Base-by-base conservation (phyloP, 768 basidiomycete genomes). In the Termitomyces eurrhizus region DNA sequence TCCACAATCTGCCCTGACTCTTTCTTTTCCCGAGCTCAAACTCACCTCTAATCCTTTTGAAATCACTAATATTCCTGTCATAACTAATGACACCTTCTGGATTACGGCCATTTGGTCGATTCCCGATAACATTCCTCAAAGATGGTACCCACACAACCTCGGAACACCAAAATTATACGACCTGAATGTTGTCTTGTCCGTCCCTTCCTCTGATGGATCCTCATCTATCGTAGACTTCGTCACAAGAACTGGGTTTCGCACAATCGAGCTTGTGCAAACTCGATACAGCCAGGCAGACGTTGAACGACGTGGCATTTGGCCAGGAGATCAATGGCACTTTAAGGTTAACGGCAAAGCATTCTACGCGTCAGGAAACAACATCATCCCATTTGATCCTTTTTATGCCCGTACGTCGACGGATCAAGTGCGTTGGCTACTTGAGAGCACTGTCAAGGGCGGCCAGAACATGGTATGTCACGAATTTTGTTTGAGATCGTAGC, bases 251-350 rank as follows among this genome's bases (percentile, higher is more conserved):
- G 83, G 84, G 8, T 86, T 86, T 72, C 80, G 84, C n/a, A 85
- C 84, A 3, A 78, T 86, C 52, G 73, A 80, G 52, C 77, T 85
- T 36, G 74, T 78, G 32, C 83, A 85, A 68, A 67, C 74, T 8
- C 71, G 79, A 2, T 84, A 84, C 62, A 69, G 77, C 8, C 69
- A 77, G 52, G 69, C 73, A 35, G 82, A 84, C 35, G 64, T 84
- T 21, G 67, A 66, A 3, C 64, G 68, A 36, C 75, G 80, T 4
- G 82, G 83, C 1, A 83, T 85, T 58, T 84, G 78, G 0, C 83
- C 84, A 1, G 83, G 84, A 7, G 83, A 86, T 62, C 77, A 85
- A 63, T 85, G 82, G 79, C 82, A 85, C 67, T 85, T 86, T 66
- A 75, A 80, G 61, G 75, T 86, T 59, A 85, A 86, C 55, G 84